Evolutionary conservation across 768 basidiomycete genomes (phyloP).

Genomic region (Calocybe gangraenosa): DNA sequence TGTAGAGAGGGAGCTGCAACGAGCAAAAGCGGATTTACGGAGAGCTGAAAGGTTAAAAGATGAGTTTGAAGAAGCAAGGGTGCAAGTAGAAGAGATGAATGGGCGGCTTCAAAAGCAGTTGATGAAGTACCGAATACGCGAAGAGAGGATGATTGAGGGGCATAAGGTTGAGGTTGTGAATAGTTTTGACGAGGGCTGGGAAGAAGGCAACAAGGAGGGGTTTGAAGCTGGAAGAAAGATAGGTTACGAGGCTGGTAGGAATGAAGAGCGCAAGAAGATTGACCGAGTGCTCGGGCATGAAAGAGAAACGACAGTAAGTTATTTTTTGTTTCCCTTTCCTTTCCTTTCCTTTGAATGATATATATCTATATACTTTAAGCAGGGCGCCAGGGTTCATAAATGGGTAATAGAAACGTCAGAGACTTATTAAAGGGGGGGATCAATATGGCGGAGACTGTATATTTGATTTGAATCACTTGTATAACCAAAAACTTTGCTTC

Average conservation of each 20-base stretch:
- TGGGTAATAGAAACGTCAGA: no score
- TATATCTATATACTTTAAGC: no score
- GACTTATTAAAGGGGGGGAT: no score
- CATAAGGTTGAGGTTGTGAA: constrained; percentile 34
- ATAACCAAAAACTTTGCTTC: no score
- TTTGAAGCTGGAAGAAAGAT: constrained; percentile 36
- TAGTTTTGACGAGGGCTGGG: constrained; percentile 45
- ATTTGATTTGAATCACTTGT: no score
- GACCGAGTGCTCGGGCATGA: constrained; percentile 51
- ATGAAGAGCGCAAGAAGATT: constrained; percentile 51
- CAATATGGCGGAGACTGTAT: no score
- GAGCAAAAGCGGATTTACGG: constrained; percentile 31
- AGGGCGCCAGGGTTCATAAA: no score
- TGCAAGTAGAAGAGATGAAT: constrained; percentile 39
- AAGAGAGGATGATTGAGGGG: constrained; percentile 40
- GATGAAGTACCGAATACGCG: constrained; percentile 38
- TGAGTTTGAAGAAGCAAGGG: constrained; percentile 40
- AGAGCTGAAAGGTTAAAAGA: constrained; percentile 27
- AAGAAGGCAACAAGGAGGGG: constrained; percentile 38
- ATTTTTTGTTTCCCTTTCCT: no score
- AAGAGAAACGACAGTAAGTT: constrained; percentile 16
- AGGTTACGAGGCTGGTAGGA: constrained; percentile 37
- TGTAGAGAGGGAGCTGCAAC: constrained; percentile 37
- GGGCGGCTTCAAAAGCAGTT: constrained; percentile 40
- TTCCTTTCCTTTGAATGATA: no score